Evolutionary conservation across 805 yeast species (phyloP).

Genomic region (Wickerhamiella sergipiensis): DNA sequence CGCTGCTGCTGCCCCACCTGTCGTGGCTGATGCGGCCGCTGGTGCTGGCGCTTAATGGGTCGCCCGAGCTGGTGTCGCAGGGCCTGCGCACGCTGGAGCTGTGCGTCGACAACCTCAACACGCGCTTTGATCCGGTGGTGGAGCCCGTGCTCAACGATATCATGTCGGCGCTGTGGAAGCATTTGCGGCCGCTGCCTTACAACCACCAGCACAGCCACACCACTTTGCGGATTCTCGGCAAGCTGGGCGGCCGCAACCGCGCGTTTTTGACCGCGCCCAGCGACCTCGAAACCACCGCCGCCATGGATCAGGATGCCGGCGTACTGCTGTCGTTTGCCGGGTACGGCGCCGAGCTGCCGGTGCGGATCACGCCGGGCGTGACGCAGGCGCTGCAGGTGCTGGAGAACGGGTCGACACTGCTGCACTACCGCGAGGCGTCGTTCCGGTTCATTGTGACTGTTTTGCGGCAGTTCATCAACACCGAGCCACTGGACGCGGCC

Average conservation of each 20-base stretch:
- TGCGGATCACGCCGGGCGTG: slow-evolving; percentile 74
- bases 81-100: slow-evolving; percentile 89
- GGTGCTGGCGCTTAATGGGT: slow-evolving; percentile 78
- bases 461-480: slow-evolving; percentile 52
- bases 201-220: slow-evolving; percentile 93
- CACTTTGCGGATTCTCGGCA: slow-evolving; percentile 83
- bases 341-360: slow-evolving; percentile 42
- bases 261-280: slow-evolving; percentile 66
- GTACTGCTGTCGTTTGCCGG: slow-evolving; percentile 66
- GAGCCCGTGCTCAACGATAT: slow-evolving; percentile 94
- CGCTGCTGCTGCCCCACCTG: slow-evolving; percentile 86
- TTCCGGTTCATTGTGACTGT: slow-evolving; percentile 56
- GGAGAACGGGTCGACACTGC: slow-evolving; percentile 43
- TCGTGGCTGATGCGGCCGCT: slow-evolving; percentile 81
- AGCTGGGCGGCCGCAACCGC: slow-evolving; percentile 91
- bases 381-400: slow-evolving; percentile 63
- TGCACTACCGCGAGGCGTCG: slow-evolving; percentile 64
- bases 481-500: slow-evolving; percentile 15
- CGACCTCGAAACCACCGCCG: slow-evolving; percentile 41
- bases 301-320: slow-evolving; percentile 48
- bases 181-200: slow-evolving; percentile 82
- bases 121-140: slow-evolving; percentile 90
- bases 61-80: slow-evolving; percentile 84
- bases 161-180: slow-evolving; percentile 84
- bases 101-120: slow-evolving; percentile 91